A percentile compares a stretch with the other conserved stretches of the same genome.
These are phyloP conservation scores for Xylogone sp. DNA, from an alignment of 2,329 filamentous ascomycete genomes.

Conservation along the genomic window DNA sequence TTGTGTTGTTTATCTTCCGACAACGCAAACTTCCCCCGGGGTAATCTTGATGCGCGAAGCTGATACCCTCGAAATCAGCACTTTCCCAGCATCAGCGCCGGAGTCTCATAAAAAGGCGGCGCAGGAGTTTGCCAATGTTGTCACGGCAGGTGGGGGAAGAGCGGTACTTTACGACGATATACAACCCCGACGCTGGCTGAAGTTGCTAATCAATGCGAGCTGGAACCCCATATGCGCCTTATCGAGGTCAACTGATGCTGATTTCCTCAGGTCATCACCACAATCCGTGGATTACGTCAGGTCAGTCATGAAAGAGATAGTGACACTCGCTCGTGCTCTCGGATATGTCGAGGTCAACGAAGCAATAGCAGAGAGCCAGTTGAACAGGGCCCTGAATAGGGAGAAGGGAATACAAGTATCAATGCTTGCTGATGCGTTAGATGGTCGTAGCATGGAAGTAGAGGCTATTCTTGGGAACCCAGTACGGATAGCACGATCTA, in stretches of 20 bases:
- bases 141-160: conserved; percentile 39
- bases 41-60: conserved; percentile 42
- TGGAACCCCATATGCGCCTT: conserved; percentile 56
- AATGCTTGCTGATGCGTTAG: conserved; percentile 44
- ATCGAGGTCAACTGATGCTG: conserved; percentile 41
- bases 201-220: conserved; percentile 50
- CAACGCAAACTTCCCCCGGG: conserved; percentile 44
- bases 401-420: conserved; percentile 41
- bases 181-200: conserved; percentile 49
- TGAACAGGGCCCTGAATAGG: conserved; percentile 33
- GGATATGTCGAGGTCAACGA: conserved; percentile 34
- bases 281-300: conserved; percentile 32
- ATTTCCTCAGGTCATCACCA: conserved; percentile 35
- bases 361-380: conserved; percentile 32
- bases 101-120: conserved; percentile 26
- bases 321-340: conserved; percentile 33
- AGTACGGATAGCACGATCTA: conserved; percentile 35
- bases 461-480: conserved; percentile 47
- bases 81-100: conserved; percentile 36
- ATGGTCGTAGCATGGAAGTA: conserved; percentile 39
- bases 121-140: conserved; percentile 35
- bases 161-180: conserved; percentile 42
- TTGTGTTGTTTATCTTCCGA: conserved; percentile 49
- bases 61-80: conserved; percentile 46
- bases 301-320: conserved; percentile 42